These are phyloP conservation scores for Penicillium sp. DNA, from an alignment of 2,329 filamentous ascomycete species.

Conservation along the genomic window DNA sequence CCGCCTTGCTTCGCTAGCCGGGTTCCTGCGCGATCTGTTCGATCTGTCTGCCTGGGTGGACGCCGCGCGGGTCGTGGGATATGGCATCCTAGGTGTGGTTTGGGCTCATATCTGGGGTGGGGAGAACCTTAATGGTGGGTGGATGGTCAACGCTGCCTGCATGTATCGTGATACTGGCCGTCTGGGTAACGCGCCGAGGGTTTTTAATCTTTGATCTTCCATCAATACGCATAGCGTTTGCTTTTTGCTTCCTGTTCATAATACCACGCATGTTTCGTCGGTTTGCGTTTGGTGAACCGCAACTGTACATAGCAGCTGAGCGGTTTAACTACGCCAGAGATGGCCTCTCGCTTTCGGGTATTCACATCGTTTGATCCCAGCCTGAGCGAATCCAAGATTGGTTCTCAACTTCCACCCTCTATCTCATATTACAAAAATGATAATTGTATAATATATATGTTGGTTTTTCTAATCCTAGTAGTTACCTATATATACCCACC, in stretches of 20 bases:
- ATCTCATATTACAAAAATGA: not conserved
- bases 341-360: not conserved
- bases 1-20: constrained; percentile 26
- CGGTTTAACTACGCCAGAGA: not conserved
- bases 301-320: not conserved
- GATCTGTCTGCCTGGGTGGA: constrained; percentile 48
- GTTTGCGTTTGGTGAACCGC: not conserved
- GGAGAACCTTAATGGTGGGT: constrained; percentile 46
- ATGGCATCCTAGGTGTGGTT: constrained; percentile 56
- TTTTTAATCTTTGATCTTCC: constrained; percentile 33
- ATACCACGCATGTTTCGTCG: not conserved
- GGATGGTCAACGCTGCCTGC: constrained; percentile 61
- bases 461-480: not conserved
- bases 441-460: not conserved
- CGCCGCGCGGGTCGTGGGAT: constrained; percentile 51
- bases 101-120: constrained; percentile 62
- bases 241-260: constrained; percentile 1
- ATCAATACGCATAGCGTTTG: not conserved
- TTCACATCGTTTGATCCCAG: not conserved
- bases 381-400: not conserved
- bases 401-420: not conserved
- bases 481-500: not conserved
- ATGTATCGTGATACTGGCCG: constrained; percentile 41
- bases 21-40: constrained; percentile 39
- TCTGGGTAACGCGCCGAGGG: constrained; percentile 40